Conservation (phyloP, 2,329 filamentous ascomycete species). For the Ceratocystis cacaofunesta region DNA sequence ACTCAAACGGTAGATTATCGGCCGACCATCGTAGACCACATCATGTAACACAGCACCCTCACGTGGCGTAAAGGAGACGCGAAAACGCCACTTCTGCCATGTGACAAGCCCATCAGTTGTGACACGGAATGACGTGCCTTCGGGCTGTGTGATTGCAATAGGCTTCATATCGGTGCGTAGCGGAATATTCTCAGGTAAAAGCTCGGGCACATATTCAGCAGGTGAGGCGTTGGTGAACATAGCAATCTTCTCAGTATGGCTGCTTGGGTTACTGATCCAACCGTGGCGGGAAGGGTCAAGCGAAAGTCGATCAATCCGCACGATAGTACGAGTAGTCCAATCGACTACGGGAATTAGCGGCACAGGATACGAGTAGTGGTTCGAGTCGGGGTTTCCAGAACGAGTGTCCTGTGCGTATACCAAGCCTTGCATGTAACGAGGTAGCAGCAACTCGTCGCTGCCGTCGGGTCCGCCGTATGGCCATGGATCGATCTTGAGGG, state of each 20-base stretch:
- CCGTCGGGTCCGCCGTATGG: conserved; percentile 43
- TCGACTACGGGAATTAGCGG: conserved; percentile 46
- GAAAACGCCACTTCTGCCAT: conserved; percentile 57
- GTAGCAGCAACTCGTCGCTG: conserved; percentile 21
- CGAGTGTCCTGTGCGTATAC: conserved; percentile 32
- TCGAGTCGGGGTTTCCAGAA: conserved; percentile 37
- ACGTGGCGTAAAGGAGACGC: conserved; percentile 52
- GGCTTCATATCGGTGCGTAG: conserved; percentile 45
- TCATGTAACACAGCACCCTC: conserved; percentile 60
- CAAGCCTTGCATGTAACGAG: conserved; percentile 35
- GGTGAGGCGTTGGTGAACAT: conserved; percentile 30
- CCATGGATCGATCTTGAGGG: conserved; percentile 41
- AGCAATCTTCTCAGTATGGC: conserved; percentile 25
- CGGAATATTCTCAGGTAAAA: conserved; percentile 30
- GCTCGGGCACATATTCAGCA: conserved; percentile 36
- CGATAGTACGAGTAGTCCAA: conserved; percentile 35
- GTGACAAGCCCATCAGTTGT: conserved; percentile 33
- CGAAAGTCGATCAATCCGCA: conserved; percentile 43
- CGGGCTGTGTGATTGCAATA: conserved; percentile 55
- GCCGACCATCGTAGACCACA: conserved; percentile 49
- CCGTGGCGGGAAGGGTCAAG: conserved; percentile 33
- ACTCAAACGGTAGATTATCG: conserved; percentile 50
- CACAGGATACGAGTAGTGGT: conserved; percentile 49
- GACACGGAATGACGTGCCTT: conserved; percentile 52
- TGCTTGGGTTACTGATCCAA: conserved; percentile 17